These are phyloP conservation scores for Dissoconium aciculare DNA, from an alignment of 2,329 filamentous ascomycete genomes.

Conservation along the genomic window DNA sequence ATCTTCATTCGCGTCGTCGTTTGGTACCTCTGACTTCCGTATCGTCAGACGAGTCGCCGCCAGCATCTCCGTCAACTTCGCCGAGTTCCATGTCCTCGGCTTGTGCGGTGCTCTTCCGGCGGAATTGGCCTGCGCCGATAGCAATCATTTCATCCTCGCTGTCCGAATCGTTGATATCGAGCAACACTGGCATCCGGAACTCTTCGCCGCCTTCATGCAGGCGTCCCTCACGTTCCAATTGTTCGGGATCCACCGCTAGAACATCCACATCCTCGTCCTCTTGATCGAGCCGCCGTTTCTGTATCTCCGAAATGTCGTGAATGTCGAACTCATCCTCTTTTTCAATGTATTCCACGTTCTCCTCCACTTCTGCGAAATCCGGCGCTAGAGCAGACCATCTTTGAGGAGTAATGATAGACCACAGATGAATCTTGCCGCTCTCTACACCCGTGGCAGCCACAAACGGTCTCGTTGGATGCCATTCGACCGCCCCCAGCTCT, in stretches of 20 bases:
- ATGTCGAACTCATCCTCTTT: constrained; percentile 97
- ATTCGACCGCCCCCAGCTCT: constrained; percentile 91
- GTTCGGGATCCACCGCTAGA: constrained; percentile 53
- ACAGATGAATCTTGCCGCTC: constrained; percentile 84
- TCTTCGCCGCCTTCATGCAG: constrained; percentile 32
- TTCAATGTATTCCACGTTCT: constrained; percentile 94
- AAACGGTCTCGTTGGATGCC: constrained; percentile 79
- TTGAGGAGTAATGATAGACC: constrained; percentile 89
- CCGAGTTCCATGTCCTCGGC: constrained; percentile 35
- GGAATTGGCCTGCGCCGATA: constrained; percentile 63
- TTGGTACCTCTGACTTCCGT: constrained; percentile 15
- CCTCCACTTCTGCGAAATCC: constrained; percentile 93
- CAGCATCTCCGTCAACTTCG: constrained; percentile 13
- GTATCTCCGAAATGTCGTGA: constrained; percentile 84
- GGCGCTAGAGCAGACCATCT: constrained; percentile 94
- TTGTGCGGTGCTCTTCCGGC: constrained; percentile 50
- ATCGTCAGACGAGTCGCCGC: constrained; percentile 10
- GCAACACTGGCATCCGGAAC: constrained; percentile 84
- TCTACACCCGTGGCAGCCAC: constrained; percentile 86
- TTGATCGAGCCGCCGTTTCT: constrained; percentile 73
- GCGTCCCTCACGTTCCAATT: constrained; percentile 22
- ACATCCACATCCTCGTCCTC: constrained; percentile 94
- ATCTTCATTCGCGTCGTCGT: constrained; percentile 11
- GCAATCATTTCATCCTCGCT: constrained; percentile 76
- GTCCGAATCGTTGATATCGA: constrained; percentile 84